Evolutionary conservation across 495 filamentous ascomycete species (phyloP), one percentile per base, ranked within the genome.

Genomic region (Glutinoglossum americanum): DNA sequence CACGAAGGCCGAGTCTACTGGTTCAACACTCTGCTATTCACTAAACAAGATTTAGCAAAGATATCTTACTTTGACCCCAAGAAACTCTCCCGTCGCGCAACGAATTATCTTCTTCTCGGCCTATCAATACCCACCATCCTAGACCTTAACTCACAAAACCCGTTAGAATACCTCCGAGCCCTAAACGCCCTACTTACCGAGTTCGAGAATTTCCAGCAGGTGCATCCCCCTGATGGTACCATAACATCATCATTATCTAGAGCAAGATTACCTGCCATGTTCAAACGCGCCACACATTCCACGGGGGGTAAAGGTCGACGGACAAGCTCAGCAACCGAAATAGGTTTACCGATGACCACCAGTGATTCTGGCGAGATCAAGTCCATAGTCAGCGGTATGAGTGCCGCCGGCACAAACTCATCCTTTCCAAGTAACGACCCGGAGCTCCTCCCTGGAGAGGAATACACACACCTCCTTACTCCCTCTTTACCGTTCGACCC

Each of bases 401-500:
- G 44, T 17, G 5, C 28, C 8, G 28, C 28, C 17, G 8, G 55
- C 21, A 19, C 35, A 41, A 37, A 57, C 57, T 3, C 58, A 39
- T 59, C 60, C 58, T 27, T 62, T 60, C 30, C 62, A 55, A 17
- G 32, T 49, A n/a, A 48, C 57, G 25, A 60, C 37, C 51, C 63
- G 35, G 59, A 62, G 23, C 61, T 61, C 13, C 63, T 64, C 4
- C 65, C 66, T 0, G 77, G 85, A 17, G 90, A 95, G 67, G 84
- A 89, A 63, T 99, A 96, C 61, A 80, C 80, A 0, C 82, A 89
- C 67, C 79, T 99, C 6, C 72, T 92, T 0, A 97, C 89, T 4
- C 93, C 93, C 0, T 82, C 81, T n/a, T 71, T 97, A 54, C 92
- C 92, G 0, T 99, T 99, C 64, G 92, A 97, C 54, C 90, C 90